These are phyloP conservation scores for Yamadazyma songkhlaensis DNA, from an alignment of 1,139 yeast genomes.

Conservation along the genomic window DNA sequence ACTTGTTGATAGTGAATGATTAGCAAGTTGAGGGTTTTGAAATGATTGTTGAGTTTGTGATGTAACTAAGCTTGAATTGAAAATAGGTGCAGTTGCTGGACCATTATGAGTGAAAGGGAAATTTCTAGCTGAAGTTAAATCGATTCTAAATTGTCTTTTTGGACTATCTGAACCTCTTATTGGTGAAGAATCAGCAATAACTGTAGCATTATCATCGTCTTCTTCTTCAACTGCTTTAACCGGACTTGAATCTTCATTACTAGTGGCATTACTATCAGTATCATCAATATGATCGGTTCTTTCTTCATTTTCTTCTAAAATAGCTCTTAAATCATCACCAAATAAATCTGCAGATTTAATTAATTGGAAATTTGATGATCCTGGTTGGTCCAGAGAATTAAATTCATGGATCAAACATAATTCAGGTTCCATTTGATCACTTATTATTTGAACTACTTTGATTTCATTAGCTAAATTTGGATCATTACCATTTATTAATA, in stretches of 20 bases:
- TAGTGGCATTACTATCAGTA: neutral
- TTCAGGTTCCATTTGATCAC: conserved; percentile 12
- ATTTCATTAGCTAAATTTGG: conserved; percentile 18
- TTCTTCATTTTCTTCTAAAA: conserved; percentile 7
- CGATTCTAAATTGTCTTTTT: conserved; percentile 17
- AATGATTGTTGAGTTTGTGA: conserved; percentile 6
- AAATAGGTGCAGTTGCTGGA: conserved; percentile 38
- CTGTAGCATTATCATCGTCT: conserved; percentile 41
- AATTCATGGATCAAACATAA: conserved; percentile 32
- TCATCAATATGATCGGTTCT: neutral
- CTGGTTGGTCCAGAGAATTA: conserved; percentile 10
- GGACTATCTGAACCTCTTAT: conserved; percentile 19
- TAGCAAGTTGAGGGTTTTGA: neutral
- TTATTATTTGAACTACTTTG: conserved; percentile 31
- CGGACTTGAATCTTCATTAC: neutral
- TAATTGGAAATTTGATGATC: conserved; percentile 6
- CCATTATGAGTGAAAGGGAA: conserved; percentile 17
- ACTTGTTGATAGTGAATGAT: conserved; percentile 13
- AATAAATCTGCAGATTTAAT: conserved; percentile 7
- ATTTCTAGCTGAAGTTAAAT: conserved; percentile 13
- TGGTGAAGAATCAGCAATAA: conserved; percentile 41
- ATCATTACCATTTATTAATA: conserved; percentile 34
- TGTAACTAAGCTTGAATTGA: conserved; percentile 19
- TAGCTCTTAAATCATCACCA: conserved; percentile 9
- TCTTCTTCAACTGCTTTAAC: neutral